Base-by-base conservation (phyloP, 1,139 yeast species). In the Groenewaldozyma auringiensis region DNA sequence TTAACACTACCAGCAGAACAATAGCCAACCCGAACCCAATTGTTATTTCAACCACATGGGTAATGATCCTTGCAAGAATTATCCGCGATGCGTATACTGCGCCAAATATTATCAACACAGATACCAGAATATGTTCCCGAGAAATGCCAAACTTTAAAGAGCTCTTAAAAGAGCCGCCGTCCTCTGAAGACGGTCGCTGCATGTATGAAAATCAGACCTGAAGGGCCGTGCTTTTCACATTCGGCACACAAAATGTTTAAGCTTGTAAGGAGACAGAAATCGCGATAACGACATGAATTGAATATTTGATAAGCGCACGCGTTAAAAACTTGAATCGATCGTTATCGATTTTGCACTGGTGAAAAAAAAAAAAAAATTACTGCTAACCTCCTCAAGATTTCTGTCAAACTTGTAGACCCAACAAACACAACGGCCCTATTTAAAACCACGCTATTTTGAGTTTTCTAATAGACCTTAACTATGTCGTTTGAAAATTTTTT, bases 31-130 rank as follows among this genome's bases (percentile, higher is more conserved):
- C 47, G 29, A 53, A 46, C 1, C 58, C 58, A 4, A 53, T 40
- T 27, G 50, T 48, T 18, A 55, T 48, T 16, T 57, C 56, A 37
- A 58, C 17, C 37, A 57, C 29, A 40, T 55, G 56, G 33, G 48
- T 47, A 11, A 55, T 32, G 18, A 54, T 34, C 36, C 53, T 48
- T 13, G 53, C 40, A 32, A 57, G 37, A 11, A 58, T 39, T 21
- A 53, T 41, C 22, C 53, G 52, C 20, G 52, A 41, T 20, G 50
- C 42, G 37, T 55, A 58, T 11, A 54, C 52, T 6, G 44, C 31
- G 18, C 54, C 42, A 2, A 48, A 51, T 2, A 53, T 52, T 2
- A 51, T 53, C 4, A 53, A 41, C 11, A 49, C 45, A n/a, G 50
- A 44, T 21, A 55, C 42, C 6, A 48, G 32, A 21, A 53, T 44